Percentiles rank a stretch among this genome's conserved stretches.
Conservation (phyloP, 495 filamentous ascomycete genomes). For the Chaetomium fimeti region DNA sequence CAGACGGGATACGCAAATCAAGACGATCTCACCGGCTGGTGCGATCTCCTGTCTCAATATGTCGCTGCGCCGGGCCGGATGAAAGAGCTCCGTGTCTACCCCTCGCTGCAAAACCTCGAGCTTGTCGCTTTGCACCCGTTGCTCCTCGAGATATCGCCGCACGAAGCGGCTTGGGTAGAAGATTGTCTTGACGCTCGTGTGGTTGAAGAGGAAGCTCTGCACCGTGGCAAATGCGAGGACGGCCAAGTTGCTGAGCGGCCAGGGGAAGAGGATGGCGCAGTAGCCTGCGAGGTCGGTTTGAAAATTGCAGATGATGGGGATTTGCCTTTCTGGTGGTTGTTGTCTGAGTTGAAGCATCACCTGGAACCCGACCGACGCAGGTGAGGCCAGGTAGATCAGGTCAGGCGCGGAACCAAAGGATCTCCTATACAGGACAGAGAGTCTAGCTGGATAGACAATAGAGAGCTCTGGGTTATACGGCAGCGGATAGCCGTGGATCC, state of each 20-base stretch:
- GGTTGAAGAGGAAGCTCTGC: constrained; percentile 5
- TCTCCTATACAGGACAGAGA: not conserved
- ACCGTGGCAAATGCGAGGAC: not conserved
- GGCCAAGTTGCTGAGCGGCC: not conserved
- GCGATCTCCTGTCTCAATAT: not conserved
- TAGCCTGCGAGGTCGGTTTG: constrained; percentile 13
- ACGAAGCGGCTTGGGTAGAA: constrained; percentile 9
- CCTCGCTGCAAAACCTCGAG: not conserved
- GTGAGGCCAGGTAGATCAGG: constrained; percentile 10
- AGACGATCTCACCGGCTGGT: not conserved
- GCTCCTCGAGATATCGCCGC: constrained; percentile 1
- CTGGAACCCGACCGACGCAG: constrained; percentile 4
- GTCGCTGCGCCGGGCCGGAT: not conserved
- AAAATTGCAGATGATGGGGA: constrained; percentile 7
- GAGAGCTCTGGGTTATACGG: constrained; percentile 11
- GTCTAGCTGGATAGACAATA: not conserved
- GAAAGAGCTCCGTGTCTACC: not conserved
- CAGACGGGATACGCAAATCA: constrained; percentile 3
- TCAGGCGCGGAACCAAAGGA: constrained; percentile 1
- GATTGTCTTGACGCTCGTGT: not conserved
- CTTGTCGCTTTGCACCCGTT: not conserved
- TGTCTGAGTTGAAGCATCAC: constrained; percentile 3
- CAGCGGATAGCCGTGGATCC: not conserved
- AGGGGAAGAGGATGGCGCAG: constrained; percentile 12
- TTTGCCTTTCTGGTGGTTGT: not conserved